Conservation (phyloP, 148 eudicot genomes). For the Arbutus unedo region DNA sequence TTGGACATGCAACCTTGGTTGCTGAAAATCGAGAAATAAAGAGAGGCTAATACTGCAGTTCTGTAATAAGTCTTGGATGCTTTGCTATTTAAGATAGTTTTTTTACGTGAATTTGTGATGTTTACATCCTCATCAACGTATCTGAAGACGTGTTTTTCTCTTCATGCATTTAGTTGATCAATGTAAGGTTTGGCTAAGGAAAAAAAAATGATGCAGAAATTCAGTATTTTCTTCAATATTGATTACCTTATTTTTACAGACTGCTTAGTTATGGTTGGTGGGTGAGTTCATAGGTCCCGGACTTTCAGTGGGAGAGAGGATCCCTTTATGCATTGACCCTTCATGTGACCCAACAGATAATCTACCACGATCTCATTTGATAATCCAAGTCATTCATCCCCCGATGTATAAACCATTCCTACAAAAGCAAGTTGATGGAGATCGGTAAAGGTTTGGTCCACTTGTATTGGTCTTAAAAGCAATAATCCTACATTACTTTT, state of each 20-base stretch:
- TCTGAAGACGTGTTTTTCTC: background rate
- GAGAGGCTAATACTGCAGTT: background rate
- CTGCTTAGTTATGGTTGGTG: background rate
- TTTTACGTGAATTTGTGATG: background rate
- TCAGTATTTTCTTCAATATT: background rate
- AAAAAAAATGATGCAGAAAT: background rate
- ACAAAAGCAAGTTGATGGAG: too few relatives aligned
- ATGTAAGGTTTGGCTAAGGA: too few relatives aligned
- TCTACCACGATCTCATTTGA: too few relatives aligned
- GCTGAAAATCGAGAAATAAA: background rate
- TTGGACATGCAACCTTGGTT: slow-evolving; percentile 1
- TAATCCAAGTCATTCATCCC: too few relatives aligned
- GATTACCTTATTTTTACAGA: background rate
- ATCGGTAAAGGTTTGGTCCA: too few relatives aligned
- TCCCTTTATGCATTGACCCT: too few relatives aligned
- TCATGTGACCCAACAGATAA: too few relatives aligned
- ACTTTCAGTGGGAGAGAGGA: background rate
- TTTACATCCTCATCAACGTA: background rate
- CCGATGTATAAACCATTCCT: too few relatives aligned
- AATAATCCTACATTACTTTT: too few relatives aligned
- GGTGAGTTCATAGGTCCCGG: background rate
- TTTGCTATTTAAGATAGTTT: background rate
- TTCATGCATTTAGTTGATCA: background rate
- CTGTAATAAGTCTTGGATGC: background rate
- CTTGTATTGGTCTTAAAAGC: too few relatives aligned